phyloP scores from a whole-genome alignment of 2,329 filamentous ascomycete genomes.

The Cylindrodendrum hubeiense region DNA sequence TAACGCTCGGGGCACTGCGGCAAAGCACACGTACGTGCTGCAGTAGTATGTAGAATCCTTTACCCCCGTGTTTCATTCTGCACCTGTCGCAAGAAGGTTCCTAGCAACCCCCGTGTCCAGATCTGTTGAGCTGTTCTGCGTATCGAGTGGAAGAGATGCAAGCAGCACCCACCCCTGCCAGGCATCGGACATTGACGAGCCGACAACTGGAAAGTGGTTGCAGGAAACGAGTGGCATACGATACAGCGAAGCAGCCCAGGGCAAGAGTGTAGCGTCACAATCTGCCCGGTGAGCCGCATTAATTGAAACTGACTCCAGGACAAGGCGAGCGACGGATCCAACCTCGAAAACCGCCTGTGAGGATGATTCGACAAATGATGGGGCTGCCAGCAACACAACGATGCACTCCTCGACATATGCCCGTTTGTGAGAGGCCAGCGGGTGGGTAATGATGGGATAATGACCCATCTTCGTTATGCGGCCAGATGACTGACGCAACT shows the following conservation, averaged over 20 bases:
- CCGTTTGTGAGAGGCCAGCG: neutral
- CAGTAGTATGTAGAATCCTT: slow-evolving; percentile 1
- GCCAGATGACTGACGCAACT: neutral
- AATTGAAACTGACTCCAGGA: slow-evolving; percentile 22
- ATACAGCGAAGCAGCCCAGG: slow-evolving; percentile 3
- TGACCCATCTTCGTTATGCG: neutral
- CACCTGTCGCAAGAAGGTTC: slow-evolving; percentile 20
- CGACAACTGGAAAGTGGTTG: slow-evolving; percentile 20
- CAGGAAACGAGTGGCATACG: slow-evolving; percentile 20
- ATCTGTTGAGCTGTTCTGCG: neutral
- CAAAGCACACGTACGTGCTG: slow-evolving; percentile 12
- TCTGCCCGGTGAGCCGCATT: slow-evolving; percentile 16
- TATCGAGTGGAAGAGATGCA: neutral
- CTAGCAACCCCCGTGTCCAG: slow-evolving; percentile 13
- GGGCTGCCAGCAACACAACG: neutral
- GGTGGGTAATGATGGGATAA: neutral
- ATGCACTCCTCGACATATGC: slow-evolving; percentile 3
- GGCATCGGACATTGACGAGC: slow-evolving; percentile 14
- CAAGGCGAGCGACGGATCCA: slow-evolving; percentile 8
- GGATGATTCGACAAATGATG: neutral
- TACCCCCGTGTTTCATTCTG: slow-evolving; percentile 22
- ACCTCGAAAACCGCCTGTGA: neutral
- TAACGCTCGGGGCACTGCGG: slow-evolving; percentile 9
- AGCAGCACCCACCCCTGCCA: neutral
- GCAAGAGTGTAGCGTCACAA: neutral